phyloP scores from a whole-genome alignment of 2,329 filamentous ascomycete genomes.

The Aspergillus sp. region DNA sequence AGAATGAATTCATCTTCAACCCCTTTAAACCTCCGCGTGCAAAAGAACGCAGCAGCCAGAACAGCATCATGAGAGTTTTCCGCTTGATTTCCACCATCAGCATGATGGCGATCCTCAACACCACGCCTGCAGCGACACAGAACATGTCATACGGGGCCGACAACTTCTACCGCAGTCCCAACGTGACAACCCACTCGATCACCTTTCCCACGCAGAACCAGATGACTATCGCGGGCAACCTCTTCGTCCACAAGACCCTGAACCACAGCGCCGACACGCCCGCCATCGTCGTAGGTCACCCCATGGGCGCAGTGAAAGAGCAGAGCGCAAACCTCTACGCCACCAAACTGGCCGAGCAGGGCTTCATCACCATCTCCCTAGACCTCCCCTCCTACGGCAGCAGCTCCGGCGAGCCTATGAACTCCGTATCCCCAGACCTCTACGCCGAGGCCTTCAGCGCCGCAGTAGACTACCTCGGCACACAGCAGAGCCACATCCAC shows the following conservation, averaged over 20 bases:
- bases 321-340: constrained; percentile 27
- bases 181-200: constrained; percentile 17
- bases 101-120: no score
- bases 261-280: constrained; percentile 2
- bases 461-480: constrained; percentile 28
- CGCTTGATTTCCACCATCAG: no score
- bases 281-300: constrained; percentile 26
- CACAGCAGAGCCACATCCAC: constrained; percentile 17
- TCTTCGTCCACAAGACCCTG: constrained; percentile 14
- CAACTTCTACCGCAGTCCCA: constrained; percentile 26
- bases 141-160: constrained; percentile 26
- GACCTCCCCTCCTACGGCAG: constrained; percentile 26
- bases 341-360: constrained; percentile 25
- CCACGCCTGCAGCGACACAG: constrained; percentile 14
- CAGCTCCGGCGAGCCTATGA: constrained; percentile 25
- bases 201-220: constrained; percentile 20
- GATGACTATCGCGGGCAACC: constrained; percentile 19
- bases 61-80: no score
- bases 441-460: constrained; percentile 26
- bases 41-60: no score
- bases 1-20: no score
- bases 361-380: constrained; percentile 23
- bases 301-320: constrained; percentile 29
- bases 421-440: constrained; percentile 22
- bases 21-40: no score